Evolutionary conservation across 2,329 filamentous ascomycete species (phyloP).

Genomic region (Aspergillus sp.): DNA sequence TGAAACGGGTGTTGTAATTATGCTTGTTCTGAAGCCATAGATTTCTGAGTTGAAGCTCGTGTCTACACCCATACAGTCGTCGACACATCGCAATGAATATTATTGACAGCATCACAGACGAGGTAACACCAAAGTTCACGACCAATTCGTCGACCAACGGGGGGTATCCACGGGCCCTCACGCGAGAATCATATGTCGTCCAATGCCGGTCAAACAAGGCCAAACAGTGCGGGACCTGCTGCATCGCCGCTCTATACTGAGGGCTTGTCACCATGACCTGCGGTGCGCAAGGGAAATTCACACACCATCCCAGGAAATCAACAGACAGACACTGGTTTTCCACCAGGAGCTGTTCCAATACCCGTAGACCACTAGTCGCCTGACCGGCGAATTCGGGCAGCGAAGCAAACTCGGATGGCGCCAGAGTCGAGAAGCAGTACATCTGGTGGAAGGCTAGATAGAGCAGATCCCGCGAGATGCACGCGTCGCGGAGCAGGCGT

Average conservation of each 20-base stretch:
- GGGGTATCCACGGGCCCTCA: conserved; percentile 39
- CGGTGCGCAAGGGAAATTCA: conserved; percentile 40
- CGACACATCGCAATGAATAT: conserved; percentile 40
- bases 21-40: conserved; percentile 14
- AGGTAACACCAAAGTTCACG: conserved; percentile 41
- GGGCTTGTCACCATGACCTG: conserved; percentile 21
- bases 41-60: conserved; percentile 9
- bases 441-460: conserved; percentile 60
- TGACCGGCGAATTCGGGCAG: conserved; percentile 29
- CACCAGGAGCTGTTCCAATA: conserved; percentile 40
- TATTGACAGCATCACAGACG: conserved; percentile 46
- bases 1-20: conserved; percentile 11
- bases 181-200: conserved; percentile 26
- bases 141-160: conserved; percentile 51
- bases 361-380: conserved; percentile 21
- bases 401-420: conserved; percentile 28
- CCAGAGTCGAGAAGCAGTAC: conserved; percentile 50
- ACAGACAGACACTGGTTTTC: conserved; percentile 37
- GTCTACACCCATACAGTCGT: conserved; percentile 11
- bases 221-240: conserved; percentile 41
- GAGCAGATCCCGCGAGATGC: conserved; percentile 48
- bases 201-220: conserved; percentile 37
- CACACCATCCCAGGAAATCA: conserved; percentile 38
- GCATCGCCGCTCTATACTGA: conserved; percentile 25
- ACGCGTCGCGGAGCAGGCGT: conserved; percentile 51